These are phyloP conservation scores for Candida adriatica DNA, from an alignment of 805 yeast genomes.

Conservation along the genomic window DNA sequence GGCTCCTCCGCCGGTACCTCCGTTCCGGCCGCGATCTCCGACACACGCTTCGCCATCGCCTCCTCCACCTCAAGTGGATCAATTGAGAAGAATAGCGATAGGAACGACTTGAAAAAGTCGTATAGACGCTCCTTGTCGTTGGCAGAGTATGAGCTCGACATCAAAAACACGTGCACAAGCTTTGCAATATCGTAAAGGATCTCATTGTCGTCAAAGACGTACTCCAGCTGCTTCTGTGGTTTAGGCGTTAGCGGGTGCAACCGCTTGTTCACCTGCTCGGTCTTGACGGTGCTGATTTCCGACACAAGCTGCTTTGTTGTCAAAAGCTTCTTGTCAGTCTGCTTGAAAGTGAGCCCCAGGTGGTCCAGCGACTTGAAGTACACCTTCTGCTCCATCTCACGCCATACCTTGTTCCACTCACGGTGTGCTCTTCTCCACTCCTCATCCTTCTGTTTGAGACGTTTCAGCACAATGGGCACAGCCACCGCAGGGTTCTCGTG, in stretches of 20 bases:
- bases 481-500: constrained; percentile 95
- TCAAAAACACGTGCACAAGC: constrained; percentile 60
- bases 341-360: constrained; percentile 91
- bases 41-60: constrained; percentile 27
- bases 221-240: constrained; percentile 70
- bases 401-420: constrained; percentile 99
- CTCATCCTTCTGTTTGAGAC: constrained; percentile 95
- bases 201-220: constrained; percentile 55
- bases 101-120: constrained; percentile 62
- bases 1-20: too few species aligned
- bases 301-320: constrained; percentile 87
- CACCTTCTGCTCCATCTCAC: constrained; percentile 94
- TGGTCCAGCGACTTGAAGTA: constrained; percentile 93
- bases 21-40: constrained; percentile 10
- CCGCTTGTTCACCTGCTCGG: constrained; percentile 84
- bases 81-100: constrained; percentile 64
- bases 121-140: constrained; percentile 74
- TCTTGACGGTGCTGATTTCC: constrained; percentile 86
- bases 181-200: constrained; percentile 69
- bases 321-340: constrained; percentile 86
- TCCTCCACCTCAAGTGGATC: constrained; percentile 42
- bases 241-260: constrained; percentile 80
- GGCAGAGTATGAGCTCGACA: constrained; percentile 67
- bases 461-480: constrained; percentile 84
- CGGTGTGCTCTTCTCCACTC: constrained; percentile 98